Evolutionary conservation across 352 stramenopile species (phyloP).

Genomic region (Phytophthora syringae): DNA sequence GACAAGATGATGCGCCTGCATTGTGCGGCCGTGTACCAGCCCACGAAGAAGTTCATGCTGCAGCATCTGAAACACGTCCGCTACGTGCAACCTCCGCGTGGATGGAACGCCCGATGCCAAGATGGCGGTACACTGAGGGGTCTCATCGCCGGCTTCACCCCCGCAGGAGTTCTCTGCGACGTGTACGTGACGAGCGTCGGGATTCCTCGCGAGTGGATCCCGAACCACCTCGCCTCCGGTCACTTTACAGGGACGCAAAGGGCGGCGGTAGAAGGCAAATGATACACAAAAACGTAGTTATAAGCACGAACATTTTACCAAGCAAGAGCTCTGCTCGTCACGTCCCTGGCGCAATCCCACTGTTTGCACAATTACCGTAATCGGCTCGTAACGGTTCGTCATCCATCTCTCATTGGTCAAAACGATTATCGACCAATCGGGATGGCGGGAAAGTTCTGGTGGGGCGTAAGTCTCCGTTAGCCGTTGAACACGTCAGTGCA

Average conservation of each 20-base stretch:
- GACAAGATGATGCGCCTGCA: not conserved
- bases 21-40: not conserved
- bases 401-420: not conserved
- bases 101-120: not conserved
- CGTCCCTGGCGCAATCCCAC: too few relatives aligned
- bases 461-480: conserved; percentile 1
- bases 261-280: too few relatives aligned
- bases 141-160: conserved; percentile 11
- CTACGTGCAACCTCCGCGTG: conserved; percentile 4
- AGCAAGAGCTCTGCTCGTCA: too few relatives aligned
- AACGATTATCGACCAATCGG: not conserved
- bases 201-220: not conserved
- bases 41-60: conserved; percentile 4
- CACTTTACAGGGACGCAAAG: not conserved
- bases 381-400: not conserved
- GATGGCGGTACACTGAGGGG: not conserved
- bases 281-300: too few relatives aligned
- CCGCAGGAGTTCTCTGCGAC: conserved; percentile 9
- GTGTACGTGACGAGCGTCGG: conserved; percentile 12
- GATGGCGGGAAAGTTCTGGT: conserved; percentile 9
- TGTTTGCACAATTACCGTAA: not conserved
- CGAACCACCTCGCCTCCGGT: not conserved
- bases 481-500: conserved; percentile 22
- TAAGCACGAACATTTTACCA: too few relatives aligned
- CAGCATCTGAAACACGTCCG: conserved; percentile 12